Percentiles rank a stretch among this genome's conserved stretches.
These are phyloP conservation scores for Tricholoma matsutake DNA, from an alignment of 768 basidiomycete species.

Conservation along the genomic window DNA sequence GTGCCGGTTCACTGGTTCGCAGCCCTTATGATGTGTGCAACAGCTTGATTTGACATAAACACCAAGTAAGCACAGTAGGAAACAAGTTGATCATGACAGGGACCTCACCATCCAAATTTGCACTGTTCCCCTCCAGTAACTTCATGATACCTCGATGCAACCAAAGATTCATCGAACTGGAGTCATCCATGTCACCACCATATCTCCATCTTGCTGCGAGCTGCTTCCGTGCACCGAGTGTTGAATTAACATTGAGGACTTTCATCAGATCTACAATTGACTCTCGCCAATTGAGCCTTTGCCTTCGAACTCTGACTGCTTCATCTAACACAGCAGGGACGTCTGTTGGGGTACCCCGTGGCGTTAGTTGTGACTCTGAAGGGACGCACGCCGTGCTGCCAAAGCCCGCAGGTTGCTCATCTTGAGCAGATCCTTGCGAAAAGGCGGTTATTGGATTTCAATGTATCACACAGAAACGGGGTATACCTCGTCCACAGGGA, in stretches of 20 bases:
- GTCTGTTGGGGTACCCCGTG: not conserved
- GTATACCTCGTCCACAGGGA: not conserved
- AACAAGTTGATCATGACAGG: not conserved
- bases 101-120: not conserved
- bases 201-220: not conserved
- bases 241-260: not conserved
- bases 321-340: not conserved
- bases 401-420: not conserved
- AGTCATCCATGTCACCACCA: not conserved
- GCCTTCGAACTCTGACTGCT: not conserved
- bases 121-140: not conserved
- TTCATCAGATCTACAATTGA: not conserved
- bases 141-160: not conserved
- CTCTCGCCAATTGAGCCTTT: not conserved
- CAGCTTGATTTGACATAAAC: not conserved
- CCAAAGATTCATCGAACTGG: not conserved
- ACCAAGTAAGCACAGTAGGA: not conserved
- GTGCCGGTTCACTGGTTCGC: too few relatives aligned
- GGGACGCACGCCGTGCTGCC: not conserved
- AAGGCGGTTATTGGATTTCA: not conserved
- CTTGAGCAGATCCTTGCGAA: not conserved
- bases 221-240: not conserved
- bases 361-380: not conserved
- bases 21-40: not conserved
- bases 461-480: not conserved